Conservation (phyloP, 1,139 yeast genomes). For the Kodamaea suecica region DNA sequence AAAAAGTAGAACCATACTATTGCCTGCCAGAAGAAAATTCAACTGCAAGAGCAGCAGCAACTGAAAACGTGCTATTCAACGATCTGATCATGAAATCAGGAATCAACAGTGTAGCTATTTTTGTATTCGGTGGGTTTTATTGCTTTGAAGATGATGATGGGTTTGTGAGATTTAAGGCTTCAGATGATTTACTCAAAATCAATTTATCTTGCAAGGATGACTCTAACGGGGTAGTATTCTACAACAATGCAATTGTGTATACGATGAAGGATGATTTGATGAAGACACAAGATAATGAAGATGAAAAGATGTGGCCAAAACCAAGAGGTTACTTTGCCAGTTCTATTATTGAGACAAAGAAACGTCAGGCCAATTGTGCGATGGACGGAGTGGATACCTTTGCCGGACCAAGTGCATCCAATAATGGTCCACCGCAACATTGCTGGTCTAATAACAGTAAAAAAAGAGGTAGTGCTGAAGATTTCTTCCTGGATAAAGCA, state of each 20-base stretch:
- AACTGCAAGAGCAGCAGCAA: slow-evolving; percentile 2
- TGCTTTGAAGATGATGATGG: slow-evolving; percentile 17
- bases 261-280: slow-evolving; percentile 11
- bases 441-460: neutral
- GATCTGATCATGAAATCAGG: slow-evolving; percentile 18
- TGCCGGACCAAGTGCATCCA: neutral
- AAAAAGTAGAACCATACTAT: neutral
- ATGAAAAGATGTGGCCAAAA: slow-evolving; percentile 26
- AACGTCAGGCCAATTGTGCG: slow-evolving; percentile 16
- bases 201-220: slow-evolving; percentile 26
- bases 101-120: slow-evolving; percentile 25
- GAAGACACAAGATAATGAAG: slow-evolving; percentile 10
- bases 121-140: slow-evolving; percentile 43
- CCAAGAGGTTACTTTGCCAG: slow-evolving; percentile 45
- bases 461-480: slow-evolving; percentile 10
- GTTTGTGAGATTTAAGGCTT: slow-evolving; percentile 26
- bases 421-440: neutral
- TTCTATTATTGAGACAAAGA: slow-evolving; percentile 26
- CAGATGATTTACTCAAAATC: slow-evolving; percentile 37
- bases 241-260: slow-evolving; percentile 24
- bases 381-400: slow-evolving; percentile 5
- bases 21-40: neutral
- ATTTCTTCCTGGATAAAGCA: slow-evolving; percentile 27
- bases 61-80: slow-evolving; percentile 11
- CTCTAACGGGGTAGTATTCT: slow-evolving; percentile 16